These are phyloP conservation scores for Penicillium sp. DNA, from an alignment of 2,329 filamentous ascomycete genomes.

Conservation along the genomic window DNA sequence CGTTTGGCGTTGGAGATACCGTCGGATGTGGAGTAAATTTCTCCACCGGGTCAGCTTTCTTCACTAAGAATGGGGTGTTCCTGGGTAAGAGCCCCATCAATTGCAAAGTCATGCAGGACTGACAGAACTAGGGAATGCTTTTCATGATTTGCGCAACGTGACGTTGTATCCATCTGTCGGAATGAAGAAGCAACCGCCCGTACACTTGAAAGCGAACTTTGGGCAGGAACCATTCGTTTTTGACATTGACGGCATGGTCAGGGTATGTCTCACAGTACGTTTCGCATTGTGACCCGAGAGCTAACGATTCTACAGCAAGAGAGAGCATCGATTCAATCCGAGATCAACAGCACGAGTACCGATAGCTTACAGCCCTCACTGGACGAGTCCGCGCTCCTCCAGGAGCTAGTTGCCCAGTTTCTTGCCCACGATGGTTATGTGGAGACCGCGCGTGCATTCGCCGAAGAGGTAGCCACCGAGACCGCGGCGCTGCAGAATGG, in stretches of 20 bases:
- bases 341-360: slow-evolving; percentile 62
- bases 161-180: slow-evolving; percentile 58
- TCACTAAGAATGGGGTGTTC: slow-evolving; percentile 63
- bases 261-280: slow-evolving; percentile 51
- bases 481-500: slow-evolving; percentile 66
- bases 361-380: slow-evolving; percentile 61
- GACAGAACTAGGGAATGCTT: slow-evolving; percentile 54
- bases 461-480: slow-evolving; percentile 73
- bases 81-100: slow-evolving; percentile 46
- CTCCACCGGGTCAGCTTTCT: slow-evolving; percentile 60
- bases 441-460: slow-evolving; percentile 86
- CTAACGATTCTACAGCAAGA: slow-evolving; percentile 53
- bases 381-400: slow-evolving; percentile 74
- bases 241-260: slow-evolving; percentile 85
- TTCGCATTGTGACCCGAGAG: background rate
- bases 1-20: slow-evolving; percentile 58
- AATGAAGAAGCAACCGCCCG: slow-evolving; percentile 62
- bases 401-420: slow-evolving; percentile 82
- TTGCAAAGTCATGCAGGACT: background rate
- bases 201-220: slow-evolving; percentile 61
- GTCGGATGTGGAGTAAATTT: slow-evolving; percentile 67
- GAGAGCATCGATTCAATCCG: slow-evolving; percentile 55
- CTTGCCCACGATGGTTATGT: slow-evolving; percentile 93
- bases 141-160: slow-evolving; percentile 44
- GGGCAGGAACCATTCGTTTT: slow-evolving; percentile 76